Evolutionary conservation across 1,284 basidiomycete genomes (phyloP).

Genomic region (Thecaphora frezii): DNA sequence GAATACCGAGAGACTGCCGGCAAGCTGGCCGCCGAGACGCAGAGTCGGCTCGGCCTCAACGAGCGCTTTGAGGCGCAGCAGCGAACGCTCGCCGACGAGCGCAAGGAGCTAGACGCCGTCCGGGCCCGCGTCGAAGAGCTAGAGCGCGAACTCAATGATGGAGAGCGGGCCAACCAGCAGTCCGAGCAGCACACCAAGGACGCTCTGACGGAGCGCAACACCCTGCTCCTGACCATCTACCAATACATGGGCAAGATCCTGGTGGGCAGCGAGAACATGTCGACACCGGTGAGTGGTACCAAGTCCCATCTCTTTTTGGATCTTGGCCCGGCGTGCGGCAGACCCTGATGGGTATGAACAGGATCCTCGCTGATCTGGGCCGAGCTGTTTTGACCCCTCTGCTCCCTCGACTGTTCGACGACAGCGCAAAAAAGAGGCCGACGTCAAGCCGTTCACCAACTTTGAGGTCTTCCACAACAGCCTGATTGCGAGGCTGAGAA

Average conservation of each 20-base stretch:
- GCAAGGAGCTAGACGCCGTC: conserved; percentile 36
- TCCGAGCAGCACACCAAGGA: conserved; percentile 81
- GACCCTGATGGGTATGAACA: too few species aligned
- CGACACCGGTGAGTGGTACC: background rate
- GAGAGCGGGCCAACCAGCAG: conserved; percentile 72
- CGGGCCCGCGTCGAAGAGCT: conserved; percentile 65
- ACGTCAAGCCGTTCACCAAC: conserved; percentile 88
- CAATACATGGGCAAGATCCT: conserved; percentile 93
- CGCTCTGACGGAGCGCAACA: conserved; percentile 88
- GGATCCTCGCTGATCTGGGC: background rate
- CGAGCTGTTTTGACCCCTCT: background rate
- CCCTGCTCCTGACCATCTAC: conserved; percentile 84
- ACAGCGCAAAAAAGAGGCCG: conserved; percentile 63
- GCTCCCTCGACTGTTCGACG: conserved; percentile 1
- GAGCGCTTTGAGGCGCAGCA: conserved; percentile 55
- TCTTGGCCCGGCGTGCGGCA: too few species aligned
- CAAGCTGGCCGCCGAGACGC: conserved; percentile 50
- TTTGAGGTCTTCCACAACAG: conserved; percentile 93
- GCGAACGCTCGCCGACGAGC: conserved; percentile 23
- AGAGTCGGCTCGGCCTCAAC: conserved; percentile 40
- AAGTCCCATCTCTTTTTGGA: background rate
- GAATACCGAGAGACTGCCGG: conserved; percentile 45
- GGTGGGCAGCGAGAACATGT: conserved; percentile 51
- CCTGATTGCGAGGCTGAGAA: conserved; percentile 81
- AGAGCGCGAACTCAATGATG: conserved; percentile 79